These are phyloP conservation scores for Stramenopiles sp. DNA, from an alignment of 352 stramenopile genomes.

Conservation along the genomic window DNA sequence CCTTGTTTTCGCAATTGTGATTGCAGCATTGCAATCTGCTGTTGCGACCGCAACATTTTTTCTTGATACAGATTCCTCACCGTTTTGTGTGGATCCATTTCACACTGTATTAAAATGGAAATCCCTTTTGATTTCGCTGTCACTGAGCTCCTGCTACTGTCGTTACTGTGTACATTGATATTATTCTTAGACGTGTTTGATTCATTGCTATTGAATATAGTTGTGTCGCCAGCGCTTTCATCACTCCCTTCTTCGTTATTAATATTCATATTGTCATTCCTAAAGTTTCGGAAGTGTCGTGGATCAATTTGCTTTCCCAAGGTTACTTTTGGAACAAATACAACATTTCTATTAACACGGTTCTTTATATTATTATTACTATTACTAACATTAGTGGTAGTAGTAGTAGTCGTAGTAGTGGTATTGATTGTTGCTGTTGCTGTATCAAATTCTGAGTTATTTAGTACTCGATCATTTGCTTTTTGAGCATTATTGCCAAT, in stretches of 20 bases:
- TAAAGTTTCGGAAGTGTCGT: no score
- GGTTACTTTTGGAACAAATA: background rate
- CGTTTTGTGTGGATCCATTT: background rate
- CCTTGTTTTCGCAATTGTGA: no score
- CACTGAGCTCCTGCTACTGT: background rate
- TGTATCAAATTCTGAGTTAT: background rate
- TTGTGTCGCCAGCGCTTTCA: background rate
- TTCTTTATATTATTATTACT: no score
- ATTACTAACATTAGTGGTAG: no score
- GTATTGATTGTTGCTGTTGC: background rate
- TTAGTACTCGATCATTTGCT: background rate
- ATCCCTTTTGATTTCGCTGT: background rate
- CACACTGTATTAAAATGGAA: background rate
- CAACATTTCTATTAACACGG: no score
- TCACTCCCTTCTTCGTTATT: background rate
- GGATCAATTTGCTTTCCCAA: background rate
- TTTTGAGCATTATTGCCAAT: background rate
- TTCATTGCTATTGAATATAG: background rate
- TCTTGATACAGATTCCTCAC: background rate
- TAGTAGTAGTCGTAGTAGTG: no score
- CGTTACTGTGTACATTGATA: no score
- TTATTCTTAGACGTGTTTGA: background rate
- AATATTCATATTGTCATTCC: no score
- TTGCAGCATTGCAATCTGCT: background rate
- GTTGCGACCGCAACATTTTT: background rate